A percentile compares a stretch with the other conserved stretches of the same genome.
phyloP scores from a whole-genome alignment of 495 filamentous ascomycete genomes.

The Ramalina intermedia region DNA sequence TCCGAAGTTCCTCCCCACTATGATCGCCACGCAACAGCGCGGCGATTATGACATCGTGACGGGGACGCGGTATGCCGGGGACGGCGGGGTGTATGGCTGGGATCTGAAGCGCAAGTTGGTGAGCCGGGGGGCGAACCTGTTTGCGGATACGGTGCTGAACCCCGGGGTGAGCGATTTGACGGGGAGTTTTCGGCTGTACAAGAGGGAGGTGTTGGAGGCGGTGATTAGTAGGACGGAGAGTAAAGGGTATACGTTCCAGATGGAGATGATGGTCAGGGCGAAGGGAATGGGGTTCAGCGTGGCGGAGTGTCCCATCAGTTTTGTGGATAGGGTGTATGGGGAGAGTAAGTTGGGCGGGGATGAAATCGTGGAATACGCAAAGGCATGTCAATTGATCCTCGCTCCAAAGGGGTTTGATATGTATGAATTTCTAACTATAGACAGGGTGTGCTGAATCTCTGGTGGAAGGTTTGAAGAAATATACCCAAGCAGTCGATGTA shows the following conservation, averaged over 20 bases:
- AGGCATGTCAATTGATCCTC: constrained; percentile 23
- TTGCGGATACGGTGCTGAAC: constrained; percentile 84
- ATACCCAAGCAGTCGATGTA: neutral
- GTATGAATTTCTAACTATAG: neutral
- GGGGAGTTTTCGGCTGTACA: constrained; percentile 88
- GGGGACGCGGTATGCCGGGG: constrained; percentile 78
- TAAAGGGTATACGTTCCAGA: constrained; percentile 97
- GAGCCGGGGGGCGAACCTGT: constrained; percentile 77
- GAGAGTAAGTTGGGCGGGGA: constrained; percentile 88
- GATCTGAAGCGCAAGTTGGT: constrained; percentile 94
- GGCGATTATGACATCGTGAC: constrained; percentile 87
- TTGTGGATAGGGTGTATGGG: constrained; percentile 90
- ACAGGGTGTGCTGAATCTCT: constrained; percentile 65
- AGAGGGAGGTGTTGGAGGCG: constrained; percentile 75
- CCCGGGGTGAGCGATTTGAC: constrained; percentile 96
- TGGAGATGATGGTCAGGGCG: constrained; percentile 92
- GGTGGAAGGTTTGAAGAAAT: constrained; percentile 57
- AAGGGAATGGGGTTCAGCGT: constrained; percentile 86
- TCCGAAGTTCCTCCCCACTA: constrained; percentile 85
- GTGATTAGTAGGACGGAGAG: constrained; percentile 76
- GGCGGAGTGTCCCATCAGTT: constrained; percentile 85
- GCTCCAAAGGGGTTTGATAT: neutral
- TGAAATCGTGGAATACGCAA: constrained; percentile 97
- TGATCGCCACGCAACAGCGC: constrained; percentile 61
- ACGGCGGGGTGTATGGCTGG: constrained; percentile 87